These are phyloP conservation scores for Aspergillus sp. DNA, from an alignment of 2,329 filamentous ascomycete species.

Conservation along the genomic window DNA sequence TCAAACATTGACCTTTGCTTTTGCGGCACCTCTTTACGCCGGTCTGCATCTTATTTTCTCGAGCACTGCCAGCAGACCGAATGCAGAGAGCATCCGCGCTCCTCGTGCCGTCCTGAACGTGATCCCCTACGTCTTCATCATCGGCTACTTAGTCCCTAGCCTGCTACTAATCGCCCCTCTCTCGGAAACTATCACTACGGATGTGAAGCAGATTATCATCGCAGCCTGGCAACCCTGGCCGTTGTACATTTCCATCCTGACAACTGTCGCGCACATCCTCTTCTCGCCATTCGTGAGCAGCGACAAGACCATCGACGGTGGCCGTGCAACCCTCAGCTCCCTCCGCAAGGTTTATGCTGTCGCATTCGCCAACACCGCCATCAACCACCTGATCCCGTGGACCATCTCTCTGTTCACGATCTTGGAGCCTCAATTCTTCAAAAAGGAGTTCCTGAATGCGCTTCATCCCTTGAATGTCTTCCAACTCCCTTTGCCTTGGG, in stretches of 20 bases:
- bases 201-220: slow-evolving; percentile 43
- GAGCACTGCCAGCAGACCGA: slow-evolving; percentile 30
- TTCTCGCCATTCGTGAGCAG: slow-evolving; percentile 19
- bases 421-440: slow-evolving; percentile 29
- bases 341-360: slow-evolving; percentile 38
- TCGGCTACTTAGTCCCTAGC: slow-evolving; percentile 42
- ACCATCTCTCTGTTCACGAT: slow-evolving; percentile 36
- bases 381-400: slow-evolving; percentile 37
- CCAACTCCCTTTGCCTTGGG: slow-evolving; percentile 28
- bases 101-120: slow-evolving; percentile 26
- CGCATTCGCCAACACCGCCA: slow-evolving; percentile 33
- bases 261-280: slow-evolving; percentile 23
- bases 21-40: slow-evolving; percentile 39
- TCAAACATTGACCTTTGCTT: slow-evolving; percentile 40
- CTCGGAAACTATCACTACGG: slow-evolving; percentile 31
- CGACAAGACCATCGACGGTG: slow-evolving; percentile 14
- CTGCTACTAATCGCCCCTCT: slow-evolving; percentile 39
- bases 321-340: slow-evolving; percentile 21
- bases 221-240: slow-evolving; percentile 49
- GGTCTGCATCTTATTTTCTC: slow-evolving; percentile 40
- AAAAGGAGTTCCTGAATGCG: slow-evolving; percentile 22
- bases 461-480: slow-evolving; percentile 38
- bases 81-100: slow-evolving; percentile 26
- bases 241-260: slow-evolving; percentile 38
- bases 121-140: slow-evolving; percentile 35